Percentiles rank a stretch among this genome's conserved stretches.
These are phyloP conservation scores for Sutorius eximius DNA, from an alignment of 1,284 basidiomycete species.

Conservation along the genomic window DNA sequence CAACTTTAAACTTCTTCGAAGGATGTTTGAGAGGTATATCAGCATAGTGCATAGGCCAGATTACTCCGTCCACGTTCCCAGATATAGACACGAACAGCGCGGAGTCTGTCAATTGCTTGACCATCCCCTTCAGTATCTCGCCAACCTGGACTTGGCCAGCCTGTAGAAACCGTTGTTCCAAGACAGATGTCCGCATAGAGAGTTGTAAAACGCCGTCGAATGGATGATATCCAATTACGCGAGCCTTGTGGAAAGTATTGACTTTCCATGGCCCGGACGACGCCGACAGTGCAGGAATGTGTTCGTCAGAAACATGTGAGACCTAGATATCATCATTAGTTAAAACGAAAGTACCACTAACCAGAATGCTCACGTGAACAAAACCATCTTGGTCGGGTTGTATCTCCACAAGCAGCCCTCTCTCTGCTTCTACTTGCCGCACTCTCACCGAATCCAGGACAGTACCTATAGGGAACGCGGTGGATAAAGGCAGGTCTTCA, in stretches of 20 bases:
- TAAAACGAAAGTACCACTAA: background rate
- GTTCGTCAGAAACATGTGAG: conserved; percentile 91
- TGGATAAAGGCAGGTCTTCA: conserved; percentile 41
- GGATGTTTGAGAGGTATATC: conserved; percentile 93
- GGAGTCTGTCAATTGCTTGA: conserved; percentile 79
- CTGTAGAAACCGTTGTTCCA: conserved; percentile 87
- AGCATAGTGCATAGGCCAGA: conserved; percentile 95
- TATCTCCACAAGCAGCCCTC: conserved; percentile 75
- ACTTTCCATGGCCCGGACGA: conserved; percentile 78
- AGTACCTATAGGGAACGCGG: conserved; percentile 73
- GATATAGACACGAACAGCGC: conserved; percentile 84
- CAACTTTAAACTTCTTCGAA: conserved; percentile 87
- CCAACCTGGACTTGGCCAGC: conserved; percentile 85
- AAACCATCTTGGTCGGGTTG: conserved; percentile 72
- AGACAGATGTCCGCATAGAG: conserved; percentile 78
- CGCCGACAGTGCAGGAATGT: conserved; percentile 72
- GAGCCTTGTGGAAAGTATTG: conserved; percentile 79
- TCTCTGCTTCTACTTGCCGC: conserved; percentile 73
- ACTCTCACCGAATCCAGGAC: conserved; percentile 75
- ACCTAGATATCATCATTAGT: conserved; percentile 60
- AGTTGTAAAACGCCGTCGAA: conserved; percentile 91
- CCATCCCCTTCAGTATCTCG: conserved; percentile 79
- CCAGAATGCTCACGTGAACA: conserved; percentile 67
- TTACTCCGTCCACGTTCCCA: conserved; percentile 86
- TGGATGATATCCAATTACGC: conserved; percentile 86